These are phyloP conservation scores for Sporothrix phasma DNA, from an alignment of 2,329 filamentous ascomycete species.

Conservation along the genomic window DNA sequence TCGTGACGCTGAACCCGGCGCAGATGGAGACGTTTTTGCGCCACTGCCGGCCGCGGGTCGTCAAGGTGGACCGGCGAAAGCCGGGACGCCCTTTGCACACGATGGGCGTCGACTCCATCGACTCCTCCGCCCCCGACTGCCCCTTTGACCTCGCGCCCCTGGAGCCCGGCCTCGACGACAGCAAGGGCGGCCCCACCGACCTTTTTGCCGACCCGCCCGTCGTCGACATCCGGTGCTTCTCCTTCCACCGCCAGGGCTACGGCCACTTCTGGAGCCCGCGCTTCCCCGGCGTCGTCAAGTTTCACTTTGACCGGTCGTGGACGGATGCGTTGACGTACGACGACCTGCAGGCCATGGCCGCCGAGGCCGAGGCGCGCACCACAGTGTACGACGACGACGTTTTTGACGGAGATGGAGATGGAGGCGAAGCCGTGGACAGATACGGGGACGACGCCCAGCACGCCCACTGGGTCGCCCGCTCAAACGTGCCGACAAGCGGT, in stretches of 20 bases:
- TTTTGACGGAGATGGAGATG: background rate
- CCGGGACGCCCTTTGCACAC: too few relatives aligned
- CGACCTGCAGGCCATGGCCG: conserved; percentile 56
- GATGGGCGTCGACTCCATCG: background rate
- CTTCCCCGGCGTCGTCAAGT: conserved; percentile 65
- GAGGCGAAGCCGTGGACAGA: background rate
- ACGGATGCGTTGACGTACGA: conserved; percentile 58
- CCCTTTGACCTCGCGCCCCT: conserved; percentile 35
- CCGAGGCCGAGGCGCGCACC: conserved; percentile 28
- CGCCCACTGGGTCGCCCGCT: conserved; percentile 48
- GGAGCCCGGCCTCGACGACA: conserved; percentile 34
- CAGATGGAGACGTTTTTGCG: conserved; percentile 42
- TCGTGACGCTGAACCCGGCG: conserved; percentile 45
- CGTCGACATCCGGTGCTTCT: conserved; percentile 70
- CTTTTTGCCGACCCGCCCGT: conserved; percentile 64
- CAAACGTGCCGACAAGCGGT: conserved; percentile 42
- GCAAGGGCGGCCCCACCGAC: conserved; percentile 33
- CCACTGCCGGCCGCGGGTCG: conserved; percentile 36
- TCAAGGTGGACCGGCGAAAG: conserved; percentile 17
- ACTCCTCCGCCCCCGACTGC: background rate
- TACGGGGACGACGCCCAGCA: background rate
- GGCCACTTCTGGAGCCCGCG: conserved; percentile 63
- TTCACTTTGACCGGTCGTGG: conserved; percentile 66
- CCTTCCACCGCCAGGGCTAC: conserved; percentile 63
- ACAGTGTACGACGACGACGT: background rate